Conservation (phyloP, 306 rosid species). For the Corylus americana region DNA sequence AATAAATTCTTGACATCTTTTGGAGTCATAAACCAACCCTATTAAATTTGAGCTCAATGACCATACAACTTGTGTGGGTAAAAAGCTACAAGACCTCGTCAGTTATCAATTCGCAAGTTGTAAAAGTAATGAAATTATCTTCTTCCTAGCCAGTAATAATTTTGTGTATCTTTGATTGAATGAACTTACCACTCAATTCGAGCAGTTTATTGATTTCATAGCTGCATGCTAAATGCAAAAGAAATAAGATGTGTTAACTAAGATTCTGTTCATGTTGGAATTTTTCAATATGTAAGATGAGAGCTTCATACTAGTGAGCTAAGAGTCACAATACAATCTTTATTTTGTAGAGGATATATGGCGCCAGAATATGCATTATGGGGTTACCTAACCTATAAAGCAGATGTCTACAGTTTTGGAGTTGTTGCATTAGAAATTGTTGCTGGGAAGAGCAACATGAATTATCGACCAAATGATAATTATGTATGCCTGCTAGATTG, state of each 20-base stretch:
- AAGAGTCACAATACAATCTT: not conserved
- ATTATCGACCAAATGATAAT: slow-evolving; percentile 42
- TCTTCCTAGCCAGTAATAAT: not conserved
- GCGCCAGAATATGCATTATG: slow-evolving; percentile 78
- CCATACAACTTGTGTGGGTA: not conserved
- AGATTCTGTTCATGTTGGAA: not conserved
- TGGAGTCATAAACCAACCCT: not conserved
- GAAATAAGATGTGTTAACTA: not conserved
- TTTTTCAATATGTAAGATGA: not conserved
- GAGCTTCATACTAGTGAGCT: not conserved
- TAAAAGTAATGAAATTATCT: not conserved
- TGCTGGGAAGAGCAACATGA: slow-evolving; percentile 48
- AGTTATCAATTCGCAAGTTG: not conserved
- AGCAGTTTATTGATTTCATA: no score
- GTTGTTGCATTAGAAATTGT: slow-evolving; percentile 55
- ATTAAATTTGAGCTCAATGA: not conserved
- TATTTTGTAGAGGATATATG: slow-evolving; percentile 64
- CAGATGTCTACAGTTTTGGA: slow-evolving; percentile 67
- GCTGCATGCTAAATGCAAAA: not conserved
- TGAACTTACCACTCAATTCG: no score
- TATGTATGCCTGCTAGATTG: slow-evolving; percentile 61
- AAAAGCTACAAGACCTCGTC: no score
- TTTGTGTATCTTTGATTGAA: no score
- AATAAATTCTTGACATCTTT: not conserved
- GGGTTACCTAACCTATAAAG: slow-evolving; percentile 58